Evolutionary conservation across 139 green algal genomes (phyloP).

Genomic region (Pleodorina starrii): DNA sequence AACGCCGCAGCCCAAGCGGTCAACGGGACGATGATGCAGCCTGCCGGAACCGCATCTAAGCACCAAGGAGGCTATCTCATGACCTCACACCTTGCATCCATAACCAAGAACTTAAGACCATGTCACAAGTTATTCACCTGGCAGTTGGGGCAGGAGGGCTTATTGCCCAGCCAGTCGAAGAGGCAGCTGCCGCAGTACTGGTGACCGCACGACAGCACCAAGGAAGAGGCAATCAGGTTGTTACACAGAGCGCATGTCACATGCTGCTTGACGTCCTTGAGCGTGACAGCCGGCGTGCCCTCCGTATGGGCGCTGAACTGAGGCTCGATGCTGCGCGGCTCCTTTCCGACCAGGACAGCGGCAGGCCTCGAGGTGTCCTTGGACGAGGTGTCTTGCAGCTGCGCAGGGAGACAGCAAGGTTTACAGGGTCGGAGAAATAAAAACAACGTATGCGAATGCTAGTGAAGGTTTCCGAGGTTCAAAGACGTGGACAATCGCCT

Average conservation of each 20-base stretch:
- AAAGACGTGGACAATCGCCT: background rate
- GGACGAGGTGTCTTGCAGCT: slow-evolving; percentile 32
- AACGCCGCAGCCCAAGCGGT: too few relatives aligned
- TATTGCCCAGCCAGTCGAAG: slow-evolving; percentile 51
- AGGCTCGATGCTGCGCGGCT: background rate
- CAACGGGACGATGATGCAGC: too few relatives aligned
- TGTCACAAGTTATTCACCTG: slow-evolving; percentile 37
- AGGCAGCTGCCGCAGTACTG: slow-evolving; percentile 65
- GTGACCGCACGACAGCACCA: slow-evolving; percentile 64
- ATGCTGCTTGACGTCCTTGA: slow-evolving; percentile 37
- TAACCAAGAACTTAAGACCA: too few relatives aligned
- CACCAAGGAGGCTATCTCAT: too few relatives aligned
- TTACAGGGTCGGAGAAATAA: too few relatives aligned
- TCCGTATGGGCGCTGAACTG: background rate
- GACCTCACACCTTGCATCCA: too few relatives aligned
- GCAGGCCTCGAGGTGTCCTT: slow-evolving; percentile 4
- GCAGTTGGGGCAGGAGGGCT: slow-evolving; percentile 58
- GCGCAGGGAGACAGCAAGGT: background rate
- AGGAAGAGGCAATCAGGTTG: slow-evolving; percentile 39
- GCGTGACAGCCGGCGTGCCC: background rate
- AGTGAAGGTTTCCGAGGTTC: background rate
- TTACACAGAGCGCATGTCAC: slow-evolving; percentile 52
- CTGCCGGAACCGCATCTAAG: too few relatives aligned
- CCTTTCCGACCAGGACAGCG: background rate
- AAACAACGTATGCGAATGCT: too few relatives aligned